Conservation (phyloP, 345 rosid genomes). For the Rubroshorea leprosula region DNA sequence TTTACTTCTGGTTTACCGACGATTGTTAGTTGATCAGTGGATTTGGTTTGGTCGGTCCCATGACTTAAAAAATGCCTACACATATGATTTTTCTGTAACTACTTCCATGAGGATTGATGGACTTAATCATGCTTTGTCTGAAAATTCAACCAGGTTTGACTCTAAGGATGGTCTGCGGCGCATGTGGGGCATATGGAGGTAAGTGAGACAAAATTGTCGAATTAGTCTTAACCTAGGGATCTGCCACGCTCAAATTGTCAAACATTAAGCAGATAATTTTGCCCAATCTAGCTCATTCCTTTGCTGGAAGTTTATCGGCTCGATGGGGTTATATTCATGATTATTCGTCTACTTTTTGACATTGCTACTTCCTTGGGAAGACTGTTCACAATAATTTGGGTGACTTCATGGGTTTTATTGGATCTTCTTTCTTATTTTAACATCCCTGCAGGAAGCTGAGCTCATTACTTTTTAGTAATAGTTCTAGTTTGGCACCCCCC, state of each 20-base stretch:
- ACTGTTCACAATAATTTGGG: neutral
- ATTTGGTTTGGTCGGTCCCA: conserved; percentile 19
- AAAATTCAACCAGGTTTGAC: conserved; percentile 30
- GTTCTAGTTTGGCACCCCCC: too few species aligned
- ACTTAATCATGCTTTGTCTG: conserved; percentile 8
- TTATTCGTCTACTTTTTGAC: conserved; percentile 16
- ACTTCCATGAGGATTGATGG: conserved; percentile 10
- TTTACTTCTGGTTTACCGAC: conserved; percentile 17
- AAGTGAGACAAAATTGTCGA: conserved; percentile 12
- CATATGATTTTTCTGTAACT: neutral
- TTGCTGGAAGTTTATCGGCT: conserved; percentile 27
- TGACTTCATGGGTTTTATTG: neutral
- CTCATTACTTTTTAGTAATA: too few species aligned
- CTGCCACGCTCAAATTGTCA: conserved; percentile 6
- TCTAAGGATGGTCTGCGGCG: neutral
- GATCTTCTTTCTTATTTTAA: neutral
- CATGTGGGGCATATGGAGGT: conserved; percentile 17
- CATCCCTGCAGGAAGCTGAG: neutral
- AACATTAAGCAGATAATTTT: conserved; percentile 8
- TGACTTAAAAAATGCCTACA: conserved; percentile 4
- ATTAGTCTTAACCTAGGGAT: conserved; percentile 15
- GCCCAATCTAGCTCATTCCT: conserved; percentile 9
- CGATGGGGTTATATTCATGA: conserved; percentile 24
- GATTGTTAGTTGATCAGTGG: conserved; percentile 45
- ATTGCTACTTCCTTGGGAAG: conserved; percentile 13